Evolutionary conservation across 441 rosid genomes (phyloP).

Genomic region (Corymbia citriodora): DNA sequence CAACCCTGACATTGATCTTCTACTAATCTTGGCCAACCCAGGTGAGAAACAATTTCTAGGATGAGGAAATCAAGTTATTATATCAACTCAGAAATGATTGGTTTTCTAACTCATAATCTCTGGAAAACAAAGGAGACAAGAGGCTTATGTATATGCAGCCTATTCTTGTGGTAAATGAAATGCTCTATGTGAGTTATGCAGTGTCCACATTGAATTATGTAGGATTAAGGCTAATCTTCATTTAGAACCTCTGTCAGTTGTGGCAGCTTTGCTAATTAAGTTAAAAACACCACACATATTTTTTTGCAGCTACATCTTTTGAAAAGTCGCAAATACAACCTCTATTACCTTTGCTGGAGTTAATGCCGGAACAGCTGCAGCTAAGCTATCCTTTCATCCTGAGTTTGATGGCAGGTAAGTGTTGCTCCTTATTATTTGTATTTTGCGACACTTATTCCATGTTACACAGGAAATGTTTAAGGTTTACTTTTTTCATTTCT

Average conservation of each 20-base stretch:
- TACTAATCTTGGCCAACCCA: slow-evolving; percentile 74
- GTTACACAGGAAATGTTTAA: not conserved
- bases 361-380: slow-evolving; percentile 46
- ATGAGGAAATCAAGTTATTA: not conserved
- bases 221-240: not conserved
- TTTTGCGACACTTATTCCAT: not conserved
- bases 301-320: slow-evolving; percentile 71
- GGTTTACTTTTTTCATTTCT: not conserved
- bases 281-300: not conserved
- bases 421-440: slow-evolving; percentile 9
- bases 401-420: slow-evolving; percentile 55
- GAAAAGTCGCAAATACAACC: slow-evolving; percentile 45
- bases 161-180: not conserved
- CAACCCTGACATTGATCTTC: slow-evolving; percentile 60
- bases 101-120: not conserved
- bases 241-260: not conserved
- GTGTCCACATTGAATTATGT: not conserved
- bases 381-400: slow-evolving; percentile 37
- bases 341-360: slow-evolving; percentile 41
- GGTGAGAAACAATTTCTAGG: slow-evolving; percentile 28
- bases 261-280: not conserved
- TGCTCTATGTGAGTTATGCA: not conserved
- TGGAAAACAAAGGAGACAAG: not conserved
- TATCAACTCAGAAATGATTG: not conserved
- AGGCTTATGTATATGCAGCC: not conserved